phyloP scores from a whole-genome alignment of 2,329 filamentous ascomycete genomes.

The Apiospora arundinis region DNA sequence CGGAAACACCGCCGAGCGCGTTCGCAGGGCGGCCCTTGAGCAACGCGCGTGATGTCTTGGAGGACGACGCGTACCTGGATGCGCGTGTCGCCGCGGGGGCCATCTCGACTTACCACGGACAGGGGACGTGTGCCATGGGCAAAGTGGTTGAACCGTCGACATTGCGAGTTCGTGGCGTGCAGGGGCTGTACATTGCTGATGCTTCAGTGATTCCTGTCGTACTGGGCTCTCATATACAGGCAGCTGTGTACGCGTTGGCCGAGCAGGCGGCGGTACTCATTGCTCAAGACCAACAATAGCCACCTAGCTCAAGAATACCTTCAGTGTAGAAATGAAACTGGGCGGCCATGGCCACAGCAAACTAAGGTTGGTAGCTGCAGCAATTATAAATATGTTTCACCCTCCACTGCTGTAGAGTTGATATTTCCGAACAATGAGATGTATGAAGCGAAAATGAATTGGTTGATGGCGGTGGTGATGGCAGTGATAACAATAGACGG shows the following conservation, averaged over 20 bases:
- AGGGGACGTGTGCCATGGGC: conserved; percentile 21
- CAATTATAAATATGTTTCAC: too few relatives aligned
- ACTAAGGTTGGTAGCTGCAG: too few relatives aligned
- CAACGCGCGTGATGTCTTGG: neutral
- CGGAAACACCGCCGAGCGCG: conserved; percentile 15
- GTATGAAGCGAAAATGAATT: too few relatives aligned
- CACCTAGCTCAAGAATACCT: too few relatives aligned
- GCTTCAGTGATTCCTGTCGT: conserved; percentile 20
- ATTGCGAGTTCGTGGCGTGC: conserved; percentile 1
- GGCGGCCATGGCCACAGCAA: too few relatives aligned
- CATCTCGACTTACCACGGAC: neutral
- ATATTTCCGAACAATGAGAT: too few relatives aligned
- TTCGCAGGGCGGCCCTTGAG: neutral
- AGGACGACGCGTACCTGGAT: conserved; percentile 20
- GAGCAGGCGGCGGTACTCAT: conserved; percentile 19
- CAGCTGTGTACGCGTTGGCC: conserved; percentile 16
- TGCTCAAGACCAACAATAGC: neutral
- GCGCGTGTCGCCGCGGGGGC: conserved; percentile 6
- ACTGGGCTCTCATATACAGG: conserved; percentile 19
- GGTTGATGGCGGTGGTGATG: too few relatives aligned
- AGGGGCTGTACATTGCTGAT: conserved; percentile 17
- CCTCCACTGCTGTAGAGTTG: too few relatives aligned
- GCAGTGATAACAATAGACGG: too few relatives aligned
- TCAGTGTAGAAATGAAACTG: too few relatives aligned
- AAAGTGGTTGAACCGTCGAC: conserved; percentile 19